Base-by-base conservation (phyloP, 177 flowering plant genomes). In the Tripterygium wilfordii region DNA sequence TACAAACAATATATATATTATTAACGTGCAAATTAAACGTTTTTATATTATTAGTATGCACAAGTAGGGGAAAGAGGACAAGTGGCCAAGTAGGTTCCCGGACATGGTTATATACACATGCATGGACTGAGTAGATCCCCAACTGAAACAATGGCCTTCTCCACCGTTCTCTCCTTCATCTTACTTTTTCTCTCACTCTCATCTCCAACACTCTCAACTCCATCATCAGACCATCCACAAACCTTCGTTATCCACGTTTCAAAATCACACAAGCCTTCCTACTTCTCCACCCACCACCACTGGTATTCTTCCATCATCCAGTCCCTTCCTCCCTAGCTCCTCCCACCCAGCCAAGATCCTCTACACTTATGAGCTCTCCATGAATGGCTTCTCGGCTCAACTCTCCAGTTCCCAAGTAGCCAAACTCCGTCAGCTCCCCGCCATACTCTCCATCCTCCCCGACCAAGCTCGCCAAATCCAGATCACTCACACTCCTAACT, bases 201-300 rank as follows among this genome's bases (percentile, higher is more conserved):
- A 8, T 36, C 40, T 31, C 15, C 47, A 22, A 13, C 22, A 5
- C 23, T 45, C 30, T 36, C 20, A n/a, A 4, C 26, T 14, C 25
- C 4, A 1, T 45, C 45, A 23, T 49, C 65, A 6, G 55, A 47
- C 53, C 44, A 8, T 1, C 58, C 45, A 9, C 29, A 65, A 15
- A 80, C 78, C 14, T 89, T 50, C 85, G 74, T 89, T 42, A 41
- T 89, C 74, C 88, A 84, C 75, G 88, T 82, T 25, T 55, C 88
- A 0, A 50, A 60, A 54, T 58, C 82, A 0, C 70, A 69, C 37
- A 79, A 74, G 70, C 96, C 94, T n/a, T 13, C 64, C 15, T 23
- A 36, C 48, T 78, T 75, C 79, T 7, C 68, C 62, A 39, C 95
- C 31, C 78, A 75, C 62, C 79, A 56, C 33, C 67, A 73, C 66